A percentile compares a stretch with the other conserved stretches of the same genome.
These are phyloP conservation scores for Chaetomiaceae sp. DNA, from an alignment of 2,329 filamentous ascomycete species.

Conservation along the genomic window DNA sequence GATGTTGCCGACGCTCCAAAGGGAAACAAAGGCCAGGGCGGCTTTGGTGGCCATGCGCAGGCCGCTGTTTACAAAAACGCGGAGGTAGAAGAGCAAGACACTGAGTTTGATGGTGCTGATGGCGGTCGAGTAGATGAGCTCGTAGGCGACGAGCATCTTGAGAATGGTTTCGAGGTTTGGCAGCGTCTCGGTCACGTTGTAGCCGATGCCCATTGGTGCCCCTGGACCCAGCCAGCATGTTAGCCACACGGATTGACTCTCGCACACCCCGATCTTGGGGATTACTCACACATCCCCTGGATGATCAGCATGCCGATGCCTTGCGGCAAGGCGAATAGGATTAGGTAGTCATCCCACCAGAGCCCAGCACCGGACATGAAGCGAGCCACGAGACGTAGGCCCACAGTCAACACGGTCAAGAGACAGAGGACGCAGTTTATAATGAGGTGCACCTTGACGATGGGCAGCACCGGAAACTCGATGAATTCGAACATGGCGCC, in stretches of 20 bases:
- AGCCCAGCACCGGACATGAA: constrained; percentile 28
- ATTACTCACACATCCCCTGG: constrained; percentile 31
- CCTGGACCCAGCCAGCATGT: constrained; percentile 8
- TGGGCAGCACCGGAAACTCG: constrained; percentile 20
- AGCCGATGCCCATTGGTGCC: constrained; percentile 28
- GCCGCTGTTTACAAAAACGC: constrained; percentile 35
- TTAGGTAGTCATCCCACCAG: constrained; percentile 38
- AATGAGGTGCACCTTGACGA: constrained; percentile 28
- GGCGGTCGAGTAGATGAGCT: constrained; percentile 35
- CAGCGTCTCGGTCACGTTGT: constrained; percentile 23
- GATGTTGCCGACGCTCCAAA: constrained; percentile 29
- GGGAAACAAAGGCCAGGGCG: constrained; percentile 25
- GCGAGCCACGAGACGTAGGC: constrained; percentile 29
- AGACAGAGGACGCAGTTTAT: constrained; percentile 26
- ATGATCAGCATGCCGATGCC: constrained; percentile 30
- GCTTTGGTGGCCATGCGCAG: constrained; percentile 32
- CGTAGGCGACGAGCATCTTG: constrained; percentile 37
- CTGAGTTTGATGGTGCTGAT: constrained; percentile 39
- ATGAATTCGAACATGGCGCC: constrained; percentile 17
- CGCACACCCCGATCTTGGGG: too few relatives aligned
- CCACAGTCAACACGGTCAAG: constrained; percentile 27
- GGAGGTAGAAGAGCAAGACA: constrained; percentile 41
- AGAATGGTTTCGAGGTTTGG: constrained; percentile 26
- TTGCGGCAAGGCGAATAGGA: constrained; percentile 33
- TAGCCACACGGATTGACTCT: neutral